phyloP scores from a whole-genome alignment of 768 basidiomycete species.

The Crepidotus variabilis region DNA sequence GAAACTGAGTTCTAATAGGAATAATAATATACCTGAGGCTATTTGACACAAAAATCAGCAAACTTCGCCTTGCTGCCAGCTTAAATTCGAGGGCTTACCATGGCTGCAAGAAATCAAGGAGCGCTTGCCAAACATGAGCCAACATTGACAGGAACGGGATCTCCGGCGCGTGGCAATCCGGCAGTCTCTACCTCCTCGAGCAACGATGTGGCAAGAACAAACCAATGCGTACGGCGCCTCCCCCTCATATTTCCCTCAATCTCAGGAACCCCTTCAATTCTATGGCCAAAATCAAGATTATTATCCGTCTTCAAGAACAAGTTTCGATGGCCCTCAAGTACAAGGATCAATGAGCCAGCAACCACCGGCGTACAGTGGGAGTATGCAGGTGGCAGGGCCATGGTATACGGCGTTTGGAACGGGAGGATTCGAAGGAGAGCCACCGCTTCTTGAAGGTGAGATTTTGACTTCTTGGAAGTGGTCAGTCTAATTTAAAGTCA shows the following conservation, averaged over 20 bases:
- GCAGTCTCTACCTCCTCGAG: slow-evolving; percentile 4
- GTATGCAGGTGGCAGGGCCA: slow-evolving; percentile 66
- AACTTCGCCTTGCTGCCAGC: background rate
- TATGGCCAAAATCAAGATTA: slow-evolving; percentile 59
- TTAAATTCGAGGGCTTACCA: slow-evolving; percentile 31
- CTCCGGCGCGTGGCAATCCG: slow-evolving; percentile 30
- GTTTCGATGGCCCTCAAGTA: slow-evolving; percentile 60
- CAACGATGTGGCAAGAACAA: slow-evolving; percentile 70
- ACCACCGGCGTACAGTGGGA: slow-evolving; percentile 58
- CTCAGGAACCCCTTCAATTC: slow-evolving; percentile 70
- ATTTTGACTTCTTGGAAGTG: slow-evolving; percentile 6
- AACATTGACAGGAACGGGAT: slow-evolving; percentile 14
- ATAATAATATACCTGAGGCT: slow-evolving; percentile 63
- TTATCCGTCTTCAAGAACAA: slow-evolving; percentile 66
- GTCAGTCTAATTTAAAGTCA: background rate
- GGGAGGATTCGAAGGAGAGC: slow-evolving; percentile 93
- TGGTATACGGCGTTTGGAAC: slow-evolving; percentile 99
- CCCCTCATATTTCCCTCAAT: slow-evolving; percentile 55
- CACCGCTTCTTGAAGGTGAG: slow-evolving; percentile 90
- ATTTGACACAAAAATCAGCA: slow-evolving; percentile 16
- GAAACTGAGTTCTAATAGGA: background rate
- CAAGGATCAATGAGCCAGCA: slow-evolving; percentile 51
- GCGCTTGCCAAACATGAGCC: slow-evolving; percentile 23
- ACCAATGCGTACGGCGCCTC: slow-evolving; percentile 55
- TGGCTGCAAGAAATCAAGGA: slow-evolving; percentile 27